Percentiles rank a stretch among this genome's conserved stretches.
phyloP scores from a whole-genome alignment of 1,139 yeast genomes.

The Kluyveromyces sp. region DNA sequence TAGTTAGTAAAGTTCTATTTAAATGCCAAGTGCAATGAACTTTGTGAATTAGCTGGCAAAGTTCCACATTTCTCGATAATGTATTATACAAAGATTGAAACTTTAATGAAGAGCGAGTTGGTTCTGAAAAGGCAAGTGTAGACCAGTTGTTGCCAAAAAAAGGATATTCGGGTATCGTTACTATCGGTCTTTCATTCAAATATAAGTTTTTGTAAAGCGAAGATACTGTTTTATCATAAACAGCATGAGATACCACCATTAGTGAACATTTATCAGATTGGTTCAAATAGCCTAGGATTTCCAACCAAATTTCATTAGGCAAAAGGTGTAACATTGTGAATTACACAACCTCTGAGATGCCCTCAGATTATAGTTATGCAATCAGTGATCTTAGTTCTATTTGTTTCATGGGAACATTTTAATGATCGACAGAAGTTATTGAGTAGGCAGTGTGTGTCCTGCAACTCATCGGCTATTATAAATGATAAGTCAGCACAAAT shows the following conservation, averaged over 20 bases:
- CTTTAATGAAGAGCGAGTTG: constrained; percentile 12
- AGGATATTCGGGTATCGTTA: constrained; percentile 20
- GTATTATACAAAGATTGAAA: constrained; percentile 19
- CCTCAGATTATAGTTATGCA: not conserved
- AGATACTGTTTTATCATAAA: constrained; percentile 12
- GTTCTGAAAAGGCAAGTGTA: constrained; percentile 13
- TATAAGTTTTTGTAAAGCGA: constrained; percentile 22
- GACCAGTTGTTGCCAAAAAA: constrained; percentile 24
- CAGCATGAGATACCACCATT: constrained; percentile 18
- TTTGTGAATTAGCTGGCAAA: constrained; percentile 18
- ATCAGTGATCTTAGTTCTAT: too few relatives aligned
- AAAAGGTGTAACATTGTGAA: constrained; percentile 21
- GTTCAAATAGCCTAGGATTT: constrained; percentile 13
- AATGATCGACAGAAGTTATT: too few relatives aligned
- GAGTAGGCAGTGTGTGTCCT: not conserved
- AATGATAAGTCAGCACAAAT: too few relatives aligned
- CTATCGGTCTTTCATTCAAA: constrained; percentile 21
- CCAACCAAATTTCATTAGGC: constrained; percentile 21
- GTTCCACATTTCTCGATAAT: constrained; percentile 13
- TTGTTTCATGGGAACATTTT: too few relatives aligned
- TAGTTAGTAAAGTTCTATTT: constrained; percentile 12
- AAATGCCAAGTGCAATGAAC: constrained; percentile 29
- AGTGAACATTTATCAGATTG: constrained; percentile 24
- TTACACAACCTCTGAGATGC: not conserved
- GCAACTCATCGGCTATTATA: not conserved